Conservation (phyloP, 306 rosid species). For the Fragaria ananassa region DNA sequence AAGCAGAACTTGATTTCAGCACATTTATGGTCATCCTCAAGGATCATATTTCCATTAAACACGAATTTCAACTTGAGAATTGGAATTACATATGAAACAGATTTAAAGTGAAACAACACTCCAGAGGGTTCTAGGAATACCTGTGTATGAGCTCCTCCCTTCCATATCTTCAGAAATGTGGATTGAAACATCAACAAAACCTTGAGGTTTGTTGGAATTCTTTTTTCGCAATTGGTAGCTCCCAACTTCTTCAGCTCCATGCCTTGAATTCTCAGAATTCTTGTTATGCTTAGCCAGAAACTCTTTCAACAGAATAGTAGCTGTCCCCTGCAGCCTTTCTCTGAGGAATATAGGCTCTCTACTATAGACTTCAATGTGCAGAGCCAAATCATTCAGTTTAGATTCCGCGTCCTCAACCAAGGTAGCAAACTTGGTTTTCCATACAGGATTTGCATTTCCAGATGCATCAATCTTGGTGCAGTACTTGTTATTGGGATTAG, state of each 20-base stretch:
- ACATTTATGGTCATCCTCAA: background rate
- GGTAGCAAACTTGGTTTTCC: constrained; percentile 70
- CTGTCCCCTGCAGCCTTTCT: constrained; percentile 72
- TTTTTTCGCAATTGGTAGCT: constrained; percentile 67
- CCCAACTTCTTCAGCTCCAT: constrained; percentile 50
- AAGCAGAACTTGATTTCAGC: background rate
- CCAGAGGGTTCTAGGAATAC: constrained; percentile 24
- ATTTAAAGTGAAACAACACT: background rate
- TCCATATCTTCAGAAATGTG: constrained; percentile 46
- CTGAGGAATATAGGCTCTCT: constrained; percentile 66
- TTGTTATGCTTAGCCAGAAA: constrained; percentile 55
- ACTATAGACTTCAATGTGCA: constrained; percentile 67
- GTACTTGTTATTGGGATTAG: constrained; percentile 68
- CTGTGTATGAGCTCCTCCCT: constrained; percentile 43
- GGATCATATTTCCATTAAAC: constrained; percentile 1
- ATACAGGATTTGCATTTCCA: constrained; percentile 69
- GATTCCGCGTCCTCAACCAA: constrained; percentile 49
- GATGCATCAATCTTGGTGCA: constrained; percentile 76
- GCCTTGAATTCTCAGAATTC: constrained; percentile 35
- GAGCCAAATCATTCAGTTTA: constrained; percentile 45
- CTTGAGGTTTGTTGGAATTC: constrained; percentile 62
- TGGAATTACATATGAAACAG: background rate
- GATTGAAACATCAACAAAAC: constrained; percentile 65
- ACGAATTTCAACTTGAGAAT: background rate
- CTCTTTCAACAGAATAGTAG: constrained; percentile 54